Evolutionary conservation across 2,329 filamentous ascomycete genomes (phyloP).

Genomic region (Penicillium rolfsii): DNA sequence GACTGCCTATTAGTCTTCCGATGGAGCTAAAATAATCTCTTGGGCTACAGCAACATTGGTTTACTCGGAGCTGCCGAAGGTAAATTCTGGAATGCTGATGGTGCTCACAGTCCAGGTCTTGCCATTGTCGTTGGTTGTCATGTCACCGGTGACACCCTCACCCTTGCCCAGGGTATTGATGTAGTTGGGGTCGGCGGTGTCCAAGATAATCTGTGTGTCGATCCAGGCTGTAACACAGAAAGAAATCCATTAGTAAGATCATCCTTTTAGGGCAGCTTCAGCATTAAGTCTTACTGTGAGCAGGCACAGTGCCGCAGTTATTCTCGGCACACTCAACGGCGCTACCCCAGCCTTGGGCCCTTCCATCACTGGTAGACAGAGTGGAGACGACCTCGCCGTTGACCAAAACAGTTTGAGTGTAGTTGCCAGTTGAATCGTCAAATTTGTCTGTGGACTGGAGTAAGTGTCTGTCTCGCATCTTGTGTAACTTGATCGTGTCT

Average conservation of each 20-base stretch:
- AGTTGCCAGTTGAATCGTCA: conserved; percentile 45
- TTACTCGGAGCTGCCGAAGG: conserved; percentile 14
- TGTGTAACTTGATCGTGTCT: background rate
- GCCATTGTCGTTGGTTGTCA: conserved; percentile 47
- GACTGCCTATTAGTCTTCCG: background rate
- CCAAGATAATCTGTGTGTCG: conserved; percentile 47
- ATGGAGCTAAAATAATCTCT: background rate
- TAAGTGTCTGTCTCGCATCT: background rate
- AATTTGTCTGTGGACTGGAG: conserved; percentile 37
- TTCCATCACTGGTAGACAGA: conserved; percentile 50
- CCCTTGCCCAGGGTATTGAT: conserved; percentile 44
- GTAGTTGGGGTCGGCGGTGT: conserved; percentile 37
- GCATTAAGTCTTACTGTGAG: conserved; percentile 37
- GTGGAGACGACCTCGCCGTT: conserved; percentile 46
- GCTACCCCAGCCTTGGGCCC: conserved; percentile 50
- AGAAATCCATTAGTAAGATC: background rate
- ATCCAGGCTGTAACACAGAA: conserved; percentile 36
- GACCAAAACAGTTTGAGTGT: conserved; percentile 46
- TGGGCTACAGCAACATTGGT: background rate
- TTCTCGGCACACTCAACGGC: conserved; percentile 47
- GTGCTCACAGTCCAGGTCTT: conserved; percentile 50
- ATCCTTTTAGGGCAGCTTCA: background rate
- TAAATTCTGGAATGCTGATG: conserved; percentile 41
- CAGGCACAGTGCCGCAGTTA: conserved; percentile 47
- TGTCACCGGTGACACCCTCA: conserved; percentile 46